A percentile compares a stretch with the other conserved stretches of the same genome.
These are phyloP conservation scores for Arthroderma sp. DNA, from an alignment of 2,329 filamentous ascomycete species.

Conservation along the genomic window DNA sequence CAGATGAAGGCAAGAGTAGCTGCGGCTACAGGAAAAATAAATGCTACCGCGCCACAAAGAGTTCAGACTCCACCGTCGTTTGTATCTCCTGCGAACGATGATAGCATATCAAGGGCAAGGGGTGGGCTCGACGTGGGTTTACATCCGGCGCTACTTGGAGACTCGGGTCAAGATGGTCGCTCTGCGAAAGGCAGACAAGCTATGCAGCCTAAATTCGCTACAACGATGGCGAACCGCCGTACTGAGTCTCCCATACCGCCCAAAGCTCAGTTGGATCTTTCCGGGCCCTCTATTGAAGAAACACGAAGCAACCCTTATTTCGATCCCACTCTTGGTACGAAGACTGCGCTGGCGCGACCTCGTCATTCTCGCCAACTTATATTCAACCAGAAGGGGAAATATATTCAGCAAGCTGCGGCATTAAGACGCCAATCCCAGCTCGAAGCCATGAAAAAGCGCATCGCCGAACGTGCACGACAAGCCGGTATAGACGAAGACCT, in stretches of 20 bases:
- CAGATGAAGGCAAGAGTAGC: constrained; percentile 69
- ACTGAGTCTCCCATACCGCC: constrained; percentile 29
- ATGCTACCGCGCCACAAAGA: constrained; percentile 33
- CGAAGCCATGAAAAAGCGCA: constrained; percentile 87
- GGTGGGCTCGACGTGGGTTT: constrained; percentile 64
- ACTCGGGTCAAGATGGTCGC: constrained; percentile 33
- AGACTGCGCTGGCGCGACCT: constrained; percentile 45
- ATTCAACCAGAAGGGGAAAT: constrained; percentile 95
- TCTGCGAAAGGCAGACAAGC: constrained; percentile 28
- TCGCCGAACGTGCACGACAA: constrained; percentile 74
- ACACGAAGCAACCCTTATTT: constrained; percentile 68
- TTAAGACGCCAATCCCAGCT: constrained; percentile 74
- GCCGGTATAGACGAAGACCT: constrained; percentile 88
- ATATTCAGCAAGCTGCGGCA: constrained; percentile 85
- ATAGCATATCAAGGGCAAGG: constrained; percentile 38
- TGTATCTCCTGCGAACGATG: constrained; percentile 34
- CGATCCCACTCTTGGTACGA: constrained; percentile 53
- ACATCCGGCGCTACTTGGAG: constrained; percentile 57
- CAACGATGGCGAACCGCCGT: constrained; percentile 42
- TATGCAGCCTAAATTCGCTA: constrained; percentile 40
- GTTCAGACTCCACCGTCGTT: constrained; percentile 23
- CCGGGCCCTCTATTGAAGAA: constrained; percentile 45
- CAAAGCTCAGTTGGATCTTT: constrained; percentile 43
- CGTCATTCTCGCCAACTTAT: constrained; percentile 63
- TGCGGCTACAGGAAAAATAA: constrained; percentile 49